Base-by-base conservation (phyloP, 1,284 basidiomycete species). In the Tremellales sp. region DNA sequence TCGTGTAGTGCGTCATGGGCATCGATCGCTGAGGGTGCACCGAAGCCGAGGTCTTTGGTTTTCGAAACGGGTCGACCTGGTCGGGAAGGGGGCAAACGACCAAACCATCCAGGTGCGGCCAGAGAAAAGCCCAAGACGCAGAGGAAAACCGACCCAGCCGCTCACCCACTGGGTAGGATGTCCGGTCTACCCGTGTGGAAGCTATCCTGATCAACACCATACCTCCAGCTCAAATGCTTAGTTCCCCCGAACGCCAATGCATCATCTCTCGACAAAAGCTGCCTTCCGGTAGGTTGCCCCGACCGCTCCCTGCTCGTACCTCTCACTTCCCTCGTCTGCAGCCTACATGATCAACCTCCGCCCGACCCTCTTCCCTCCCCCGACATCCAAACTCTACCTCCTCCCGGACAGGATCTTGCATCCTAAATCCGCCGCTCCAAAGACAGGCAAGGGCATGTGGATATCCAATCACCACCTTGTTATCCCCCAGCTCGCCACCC, bases 281-380 rank as follows among this genome's bases (percentile, higher is more conserved):
- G 5, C 51, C 51, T 3, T 45, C 6, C 7, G 47, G 51, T 56
- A 33, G 2, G 47, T 50, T 8, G 21, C 40, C 3, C 22, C 33
- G 7, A 9, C 26, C 34, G 5, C 1, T 4, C 13, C 12, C 28
- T 14, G 25, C 10, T 22, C 25, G 21, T 6, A 13, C 9, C 27
- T 5, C 14, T 25, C 6, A 16, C 10, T 3, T 12, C 16, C 19
- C 33, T 13, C 26, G 34, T 14, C 21, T 9, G 1, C 38, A 56
- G 57, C 25, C 12, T 56, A 54, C 40, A 46, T 58, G 46, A 32
- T 60, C 37, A 53, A 45, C 18, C 50, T 57, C 8, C 45, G 47
- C 16, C 28, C 47, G 3, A 32, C 27, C 31, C 22, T 25, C 5
- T 24, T 35, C 31, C 12, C 39, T 13, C 19, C 9, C 28, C 40